These are phyloP conservation scores for Raphanus raphanistrum DNA, from an alignment of 345 rosid genomes.

Conservation along the genomic window DNA sequence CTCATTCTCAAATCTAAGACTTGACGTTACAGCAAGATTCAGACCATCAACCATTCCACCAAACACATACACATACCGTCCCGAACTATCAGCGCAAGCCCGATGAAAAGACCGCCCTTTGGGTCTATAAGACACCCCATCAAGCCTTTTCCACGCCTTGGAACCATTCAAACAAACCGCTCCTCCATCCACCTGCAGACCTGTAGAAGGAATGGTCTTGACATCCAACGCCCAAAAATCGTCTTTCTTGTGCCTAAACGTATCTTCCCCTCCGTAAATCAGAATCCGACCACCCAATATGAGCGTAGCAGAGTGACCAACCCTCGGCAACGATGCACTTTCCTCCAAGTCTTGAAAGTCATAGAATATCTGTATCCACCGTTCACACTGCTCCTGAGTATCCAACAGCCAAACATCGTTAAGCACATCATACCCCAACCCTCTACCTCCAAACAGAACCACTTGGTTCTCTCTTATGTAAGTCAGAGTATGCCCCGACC, in stretches of 20 bases:
- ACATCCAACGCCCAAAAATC: conserved; percentile 86
- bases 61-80: conserved; percentile 62
- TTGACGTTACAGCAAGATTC: conserved; percentile 52
- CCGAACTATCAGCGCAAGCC: conserved; percentile 70
- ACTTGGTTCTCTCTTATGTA: conserved; percentile 52
- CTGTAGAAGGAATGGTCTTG: conserved; percentile 46
- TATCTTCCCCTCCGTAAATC: conserved; percentile 92
- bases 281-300: conserved; percentile 72
- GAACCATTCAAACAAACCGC: conserved; percentile 36
- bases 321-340: conserved; percentile 70
- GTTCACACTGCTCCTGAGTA: conserved; percentile 42
- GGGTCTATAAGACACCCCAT: conserved; percentile 54
- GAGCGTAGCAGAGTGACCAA: conserved; percentile 87
- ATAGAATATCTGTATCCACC: conserved; percentile 67
- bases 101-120: conserved; percentile 75
- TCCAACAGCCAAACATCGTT: conserved; percentile 84
- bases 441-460: conserved; percentile 92
- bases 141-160: conserved; percentile 64
- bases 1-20: conserved; percentile 75
- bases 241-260: conserved; percentile 70
- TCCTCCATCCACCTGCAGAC: conserved; percentile 40
- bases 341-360: conserved; percentile 46
- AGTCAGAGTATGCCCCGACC: conserved; percentile 94
- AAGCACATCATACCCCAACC: conserved; percentile 77
- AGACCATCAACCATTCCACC: conserved; percentile 93